Base-by-base conservation (phyloP, 1,139 yeast species). In the Candida sanyaensis region DNA sequence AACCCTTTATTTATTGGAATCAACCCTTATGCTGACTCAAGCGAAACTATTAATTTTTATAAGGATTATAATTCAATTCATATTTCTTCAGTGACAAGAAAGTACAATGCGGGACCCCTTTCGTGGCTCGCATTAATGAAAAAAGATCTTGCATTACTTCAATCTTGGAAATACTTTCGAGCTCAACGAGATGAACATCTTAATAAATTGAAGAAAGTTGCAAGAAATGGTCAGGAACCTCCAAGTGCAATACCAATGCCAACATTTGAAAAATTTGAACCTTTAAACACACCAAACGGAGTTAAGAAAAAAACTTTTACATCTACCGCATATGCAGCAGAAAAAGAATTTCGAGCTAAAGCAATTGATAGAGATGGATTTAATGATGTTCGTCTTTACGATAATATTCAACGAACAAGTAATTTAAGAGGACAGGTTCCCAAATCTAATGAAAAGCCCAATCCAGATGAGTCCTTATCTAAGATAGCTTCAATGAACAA, bases 111-210 rank as follows among this genome's bases (percentile, higher is more conserved):
- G 55, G 80, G 77, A 1, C 69, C 77, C 0, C 66, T 73, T 45
- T 61, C 80, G 0, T 71, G 79, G 71, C 53, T 73, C 5, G 62
- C 79, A 0, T 52, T 76, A 11, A 55, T 73, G 54, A 60, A 63
- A 47, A 64, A 65, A 44, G 81, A 76, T 51, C 53, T 56, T 4
- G 68, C 64, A 6, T 55, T 71, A 50, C 51, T 47, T 40, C 54
- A 53, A 47, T 46, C 57, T 3, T 62, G 61, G 61, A 37, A 44
- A 17, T 54, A 47, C 43, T 39, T 48, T 12, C 46, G 34, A 23
- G 17, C n/a, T 5, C 41, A 30, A 24, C 9, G 23, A 30, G 29
- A 29, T 23, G 46, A 33, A 5, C 43, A 39, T 10, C n/a, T 27
- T 5, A 24, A 9, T 9, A 27, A 29, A 29, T 40, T 37, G 28